A percentile compares a stretch with the other conserved stretches of the same genome.
Evolutionary conservation across 305 asterid species (phyloP).

Genomic region (Fraxinus angustifolia): DNA sequence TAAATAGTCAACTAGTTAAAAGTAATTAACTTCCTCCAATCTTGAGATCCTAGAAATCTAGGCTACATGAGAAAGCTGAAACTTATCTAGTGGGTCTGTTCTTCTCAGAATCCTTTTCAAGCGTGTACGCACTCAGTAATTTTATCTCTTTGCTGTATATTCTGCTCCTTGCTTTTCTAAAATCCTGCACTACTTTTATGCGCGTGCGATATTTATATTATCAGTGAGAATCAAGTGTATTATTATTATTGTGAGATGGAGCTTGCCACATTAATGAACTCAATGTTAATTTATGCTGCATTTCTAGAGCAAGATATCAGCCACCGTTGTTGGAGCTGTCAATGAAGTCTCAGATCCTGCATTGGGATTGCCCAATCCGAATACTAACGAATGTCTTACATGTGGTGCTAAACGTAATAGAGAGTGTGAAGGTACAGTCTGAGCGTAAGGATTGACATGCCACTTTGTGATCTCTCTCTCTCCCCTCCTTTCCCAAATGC

Average conservation of each 20-base stretch:
- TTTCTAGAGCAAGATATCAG: conserved; percentile 54
- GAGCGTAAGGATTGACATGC: conserved; percentile 18
- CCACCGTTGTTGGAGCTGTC: conserved; percentile 41
- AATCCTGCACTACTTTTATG: neutral
- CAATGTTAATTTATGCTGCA: conserved; percentile 15
- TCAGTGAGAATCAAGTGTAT: neutral
- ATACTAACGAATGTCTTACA: conserved; percentile 55
- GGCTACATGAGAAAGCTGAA: neutral
- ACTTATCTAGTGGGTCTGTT: neutral
- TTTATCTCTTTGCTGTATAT: neutral
- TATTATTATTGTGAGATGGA: neutral
- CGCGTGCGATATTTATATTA: neutral
- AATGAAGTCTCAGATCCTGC: conserved; percentile 87
- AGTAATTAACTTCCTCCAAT: neutral
- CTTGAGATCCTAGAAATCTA: neutral
- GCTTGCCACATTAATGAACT: neutral
- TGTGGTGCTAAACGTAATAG: conserved; percentile 66
- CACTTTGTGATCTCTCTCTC: conserved; percentile 4
- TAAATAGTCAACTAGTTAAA: neutral
- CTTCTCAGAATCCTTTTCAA: neutral
- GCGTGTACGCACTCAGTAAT: neutral
- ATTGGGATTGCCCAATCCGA: conserved; percentile 63
- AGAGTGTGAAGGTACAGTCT: conserved; percentile 78
- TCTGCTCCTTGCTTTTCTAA: neutral
- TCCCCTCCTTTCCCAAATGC: neutral